Base-by-base conservation (phyloP, 2,329 filamentous ascomycete genomes). In the Paracorniculantispora psalliotae region DNA sequence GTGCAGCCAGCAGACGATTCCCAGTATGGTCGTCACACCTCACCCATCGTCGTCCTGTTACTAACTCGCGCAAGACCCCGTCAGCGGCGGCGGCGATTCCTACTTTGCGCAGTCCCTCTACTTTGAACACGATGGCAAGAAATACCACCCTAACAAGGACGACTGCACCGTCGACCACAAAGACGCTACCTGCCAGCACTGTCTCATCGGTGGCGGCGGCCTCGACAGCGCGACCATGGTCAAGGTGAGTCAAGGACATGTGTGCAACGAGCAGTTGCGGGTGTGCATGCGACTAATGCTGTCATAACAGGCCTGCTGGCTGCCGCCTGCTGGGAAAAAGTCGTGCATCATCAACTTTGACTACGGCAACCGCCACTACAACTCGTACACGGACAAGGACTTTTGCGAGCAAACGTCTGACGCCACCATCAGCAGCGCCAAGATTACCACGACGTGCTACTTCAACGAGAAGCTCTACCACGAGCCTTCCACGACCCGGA, bases 71-170 rank as follows among this genome's bases (percentile, higher is more conserved):
- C 3, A n/a, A 51, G 48, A 51, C 19, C 48, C 48, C 13, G 13
- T 51, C 10, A 19, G 30, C 33, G 48, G 48, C 30, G 30, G 48
- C 17, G 48, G 48, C n/a, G 37, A 23, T 13, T 35, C 48, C 2
- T 51, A 51, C 28, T 51, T 51, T 37, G 10, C 30, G n/a, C 26
- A 51, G 12, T 5, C 15, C 21, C 48, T 51, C 26, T 51, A 51
- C n/a, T 51, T 51, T 39, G 48, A 51, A 21, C 48, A 51, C 13
- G 30, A 51, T 25, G 48, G 48, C 30, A 51, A 51, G 19, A 51
- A 51, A 21, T 51, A 51, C 48, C 21, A 37, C 12, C 48, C 48
- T 5, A 4, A 8, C n/a, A 25, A 37, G 28, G 48, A 51, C 17
- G 30, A 25, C 10, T 51, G 48, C 33, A 51, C 48, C 12, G 15